Conservation (phyloP, 2,329 filamentous ascomycete species). For the Venturia aucupariae region DNA sequence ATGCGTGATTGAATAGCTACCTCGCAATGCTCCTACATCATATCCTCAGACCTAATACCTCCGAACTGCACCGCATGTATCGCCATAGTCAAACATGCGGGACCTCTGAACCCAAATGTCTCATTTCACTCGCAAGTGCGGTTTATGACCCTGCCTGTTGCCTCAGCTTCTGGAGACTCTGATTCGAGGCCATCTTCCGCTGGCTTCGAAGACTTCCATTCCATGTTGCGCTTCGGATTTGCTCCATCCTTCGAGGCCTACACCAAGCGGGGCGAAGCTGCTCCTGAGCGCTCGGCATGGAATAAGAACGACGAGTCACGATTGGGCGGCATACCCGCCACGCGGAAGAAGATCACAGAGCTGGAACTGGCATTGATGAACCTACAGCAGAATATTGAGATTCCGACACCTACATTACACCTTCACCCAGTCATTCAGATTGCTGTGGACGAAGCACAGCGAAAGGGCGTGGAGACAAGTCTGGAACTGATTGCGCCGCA, state of each 20-base stretch:
- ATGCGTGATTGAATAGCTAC: not conserved
- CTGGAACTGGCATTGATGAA: constrained; percentile 83
- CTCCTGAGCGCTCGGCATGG: constrained; percentile 51
- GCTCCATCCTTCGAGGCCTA: constrained; percentile 97
- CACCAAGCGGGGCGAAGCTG: constrained; percentile 52
- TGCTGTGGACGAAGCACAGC: constrained; percentile 68
- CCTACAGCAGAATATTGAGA: constrained; percentile 95
- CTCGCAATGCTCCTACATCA: constrained; percentile 48
- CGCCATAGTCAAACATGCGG: constrained; percentile 80
- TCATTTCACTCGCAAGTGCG: constrained; percentile 84
- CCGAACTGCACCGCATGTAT: constrained; percentile 77
- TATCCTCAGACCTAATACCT: constrained; percentile 73
- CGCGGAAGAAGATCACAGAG: constrained; percentile 94
- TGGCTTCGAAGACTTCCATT: constrained; percentile 77
- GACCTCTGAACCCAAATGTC: constrained; percentile 73
- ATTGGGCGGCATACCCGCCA: constrained; percentile 80
- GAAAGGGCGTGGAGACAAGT: constrained; percentile 53
- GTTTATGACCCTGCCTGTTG: constrained; percentile 83
- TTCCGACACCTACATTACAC: constrained; percentile 79
- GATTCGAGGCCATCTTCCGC: not conserved
- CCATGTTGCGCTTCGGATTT: constrained; percentile 81
- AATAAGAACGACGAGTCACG: constrained; percentile 74
- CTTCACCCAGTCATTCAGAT: constrained; percentile 83
- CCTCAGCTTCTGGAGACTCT: constrained; percentile 23
- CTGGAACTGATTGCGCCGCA: constrained; percentile 67